phyloP scores from a whole-genome alignment of 495 filamentous ascomycete genomes.

The Staphylotrichum tortipilum region DNA sequence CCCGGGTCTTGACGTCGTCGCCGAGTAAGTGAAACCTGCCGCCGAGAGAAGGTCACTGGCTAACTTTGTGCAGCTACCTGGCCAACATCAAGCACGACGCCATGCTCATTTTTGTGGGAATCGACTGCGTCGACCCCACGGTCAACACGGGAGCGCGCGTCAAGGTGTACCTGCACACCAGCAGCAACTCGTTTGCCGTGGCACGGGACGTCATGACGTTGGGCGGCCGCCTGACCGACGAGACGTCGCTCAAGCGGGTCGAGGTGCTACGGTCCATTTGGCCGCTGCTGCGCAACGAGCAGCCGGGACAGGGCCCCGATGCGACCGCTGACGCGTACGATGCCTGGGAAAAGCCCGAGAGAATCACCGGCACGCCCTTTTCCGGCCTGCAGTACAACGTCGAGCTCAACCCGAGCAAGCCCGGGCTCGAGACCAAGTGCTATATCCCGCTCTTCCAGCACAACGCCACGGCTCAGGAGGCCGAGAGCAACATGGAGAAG shows the following conservation, averaged over 20 bases:
- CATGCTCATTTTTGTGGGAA: conserved; percentile 1
- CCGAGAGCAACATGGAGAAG: not conserved
- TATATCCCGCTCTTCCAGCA: conserved; percentile 6
- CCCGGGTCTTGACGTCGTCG: not conserved
- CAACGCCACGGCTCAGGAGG: not conserved
- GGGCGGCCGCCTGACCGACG: conserved; percentile 1
- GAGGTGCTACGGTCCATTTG: not conserved
- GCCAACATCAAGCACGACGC: not conserved
- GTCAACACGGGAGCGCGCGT: not conserved
- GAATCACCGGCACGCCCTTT: not conserved
- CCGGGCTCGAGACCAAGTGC: conserved; percentile 3
- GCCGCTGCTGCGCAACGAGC: conserved; percentile 2
- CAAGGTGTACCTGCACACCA: conserved; percentile 3
- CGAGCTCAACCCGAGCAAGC: not conserved
- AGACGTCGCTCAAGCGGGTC: conserved; percentile 1
- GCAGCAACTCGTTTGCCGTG: conserved; percentile 4
- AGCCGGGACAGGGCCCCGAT: not conserved
- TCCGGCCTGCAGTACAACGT: conserved; percentile 4
- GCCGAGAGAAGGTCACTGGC: not conserved
- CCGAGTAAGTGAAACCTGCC: not conserved
- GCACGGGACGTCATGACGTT: conserved; percentile 1
- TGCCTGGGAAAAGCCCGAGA: conserved; percentile 2
- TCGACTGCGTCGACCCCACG: not conserved
- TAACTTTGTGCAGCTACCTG: not conserved
- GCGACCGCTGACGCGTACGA: not conserved